Conservation (phyloP, 257 asterid species). For the Salvia hispanica region DNA sequence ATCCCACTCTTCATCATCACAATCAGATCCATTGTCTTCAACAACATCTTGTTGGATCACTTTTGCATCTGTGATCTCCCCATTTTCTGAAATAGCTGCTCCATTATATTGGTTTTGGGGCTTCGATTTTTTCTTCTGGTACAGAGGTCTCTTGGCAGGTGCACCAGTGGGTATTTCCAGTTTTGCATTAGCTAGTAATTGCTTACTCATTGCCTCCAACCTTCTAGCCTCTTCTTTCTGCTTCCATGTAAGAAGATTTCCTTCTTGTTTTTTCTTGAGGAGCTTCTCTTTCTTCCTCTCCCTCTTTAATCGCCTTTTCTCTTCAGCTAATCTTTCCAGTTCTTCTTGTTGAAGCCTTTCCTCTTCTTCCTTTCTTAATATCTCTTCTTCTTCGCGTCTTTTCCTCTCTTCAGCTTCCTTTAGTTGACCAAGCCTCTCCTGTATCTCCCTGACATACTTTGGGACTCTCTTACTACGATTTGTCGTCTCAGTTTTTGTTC, state of each 20-base stretch:
- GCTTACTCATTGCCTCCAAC: constrained; percentile 83
- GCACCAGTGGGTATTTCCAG: constrained; percentile 47
- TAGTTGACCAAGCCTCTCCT: constrained; percentile 66
- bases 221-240: constrained; percentile 94
- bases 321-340: constrained; percentile 74
- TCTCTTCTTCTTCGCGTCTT: constrained; percentile 85
- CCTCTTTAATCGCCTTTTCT: constrained; percentile 79
- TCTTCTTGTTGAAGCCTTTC: constrained; percentile 70
- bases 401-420: constrained; percentile 82
- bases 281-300: constrained; percentile 88
- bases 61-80: constrained; percentile 44
- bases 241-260: constrained; percentile 76
- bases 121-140: constrained; percentile 74
- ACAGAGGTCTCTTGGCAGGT: constrained; percentile 69
- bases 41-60: constrained; percentile 46
- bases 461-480: constrained; percentile 69
- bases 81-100: constrained; percentile 45
- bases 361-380: constrained; percentile 87
- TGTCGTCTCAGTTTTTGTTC: constrained; percentile 41
- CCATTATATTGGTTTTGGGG: constrained; percentile 68
- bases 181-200: constrained; percentile 69
- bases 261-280: constrained; percentile 79
- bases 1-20: constrained; percentile 94
- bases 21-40: constrained; percentile 63
- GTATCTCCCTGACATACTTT: constrained; percentile 86